Base-by-base conservation (phyloP, 495 filamentous ascomycete species). In the Mycothermus thermophilus region DNA sequence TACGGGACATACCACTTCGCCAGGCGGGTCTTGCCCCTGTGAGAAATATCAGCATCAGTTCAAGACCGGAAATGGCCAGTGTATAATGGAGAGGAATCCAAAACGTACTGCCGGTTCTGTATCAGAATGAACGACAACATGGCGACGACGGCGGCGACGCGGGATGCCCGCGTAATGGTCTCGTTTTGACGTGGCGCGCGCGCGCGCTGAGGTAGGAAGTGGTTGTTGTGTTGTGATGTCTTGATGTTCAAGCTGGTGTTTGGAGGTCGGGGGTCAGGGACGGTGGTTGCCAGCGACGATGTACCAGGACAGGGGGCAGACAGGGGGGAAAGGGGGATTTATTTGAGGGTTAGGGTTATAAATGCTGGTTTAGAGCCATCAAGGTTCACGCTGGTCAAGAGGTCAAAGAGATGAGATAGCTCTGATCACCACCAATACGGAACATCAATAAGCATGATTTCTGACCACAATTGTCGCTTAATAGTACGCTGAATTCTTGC, bases 1-100 rank as follows among this genome's bases (percentile, higher is more conserved):
- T 95, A 95, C 27, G 90, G 87, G 43, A 83, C 80, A 65, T 97
- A 97, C 87, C 87, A 97, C 66, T 97, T 97, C 35, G 90, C 90
- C 35, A 97, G 76, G 23, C 90, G 82, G 48, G 90, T 97, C 66
- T 97, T 97, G 60, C 90, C 90, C 73, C 90, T 95, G 59, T 38
- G 36, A 29, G 15, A 8, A 18, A 18, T 34, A 14, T 11, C 10
- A 20, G 11, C 8, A 25, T 16, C 25, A 22, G 3, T 14, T 30
- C n/a, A n/a, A n/a, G n/a, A 24, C 2, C 5, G n/a, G 16, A 20
- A 15, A 20, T 11, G 31, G 14, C 22, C 6, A 25, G 6, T 25
- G 22, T 25, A n/a, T n/a, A 21, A 15, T 14, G 30, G 32, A 34
- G 24, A 17, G 17, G 10, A 21, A 24, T 11, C 20, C 8, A 11